These are phyloP conservation scores for Diaporthe batatas DNA, from an alignment of 2,329 filamentous ascomycete genomes.

Conservation along the genomic window DNA sequence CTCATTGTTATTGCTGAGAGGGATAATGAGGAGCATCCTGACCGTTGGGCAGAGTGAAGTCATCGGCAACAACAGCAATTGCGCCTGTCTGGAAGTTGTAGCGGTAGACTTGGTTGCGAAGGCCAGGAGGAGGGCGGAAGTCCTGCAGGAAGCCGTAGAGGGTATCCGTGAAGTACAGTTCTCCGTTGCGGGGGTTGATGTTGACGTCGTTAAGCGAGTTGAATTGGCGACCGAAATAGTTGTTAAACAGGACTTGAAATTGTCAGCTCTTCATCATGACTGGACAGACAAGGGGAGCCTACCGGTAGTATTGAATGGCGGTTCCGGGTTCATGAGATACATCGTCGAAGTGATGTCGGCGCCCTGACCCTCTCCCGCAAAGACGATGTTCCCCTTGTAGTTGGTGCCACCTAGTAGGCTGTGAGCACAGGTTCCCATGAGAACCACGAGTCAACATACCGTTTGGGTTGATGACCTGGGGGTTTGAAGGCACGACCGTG, in stretches of 20 bases:
- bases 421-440: neutral
- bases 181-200: constrained; percentile 64
- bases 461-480: constrained; percentile 64
- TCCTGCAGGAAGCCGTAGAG: constrained; percentile 71
- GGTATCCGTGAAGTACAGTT: constrained; percentile 74
- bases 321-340: constrained; percentile 58
- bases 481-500: constrained; percentile 56
- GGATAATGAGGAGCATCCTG: neutral
- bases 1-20: neutral
- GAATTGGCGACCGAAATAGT: constrained; percentile 71
- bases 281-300: neutral
- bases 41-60: constrained; percentile 68
- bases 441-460: constrained; percentile 46
- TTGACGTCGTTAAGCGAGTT: constrained; percentile 71
- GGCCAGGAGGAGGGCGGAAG: constrained; percentile 65
- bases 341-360: constrained; percentile 55
- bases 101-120: constrained; percentile 72
- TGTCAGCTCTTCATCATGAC: neutral
- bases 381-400: constrained; percentile 63
- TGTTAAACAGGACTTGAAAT: constrained; percentile 64
- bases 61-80: constrained; percentile 69
- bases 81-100: constrained; percentile 64
- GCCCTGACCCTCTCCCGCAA: constrained; percentile 65
- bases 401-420: constrained; percentile 54
- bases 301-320: constrained; percentile 63